A percentile compares a stretch with the other conserved stretches of the same genome.
phyloP scores from a whole-genome alignment of 805 yeast genomes.

The Clavispora vitiphila region DNA sequence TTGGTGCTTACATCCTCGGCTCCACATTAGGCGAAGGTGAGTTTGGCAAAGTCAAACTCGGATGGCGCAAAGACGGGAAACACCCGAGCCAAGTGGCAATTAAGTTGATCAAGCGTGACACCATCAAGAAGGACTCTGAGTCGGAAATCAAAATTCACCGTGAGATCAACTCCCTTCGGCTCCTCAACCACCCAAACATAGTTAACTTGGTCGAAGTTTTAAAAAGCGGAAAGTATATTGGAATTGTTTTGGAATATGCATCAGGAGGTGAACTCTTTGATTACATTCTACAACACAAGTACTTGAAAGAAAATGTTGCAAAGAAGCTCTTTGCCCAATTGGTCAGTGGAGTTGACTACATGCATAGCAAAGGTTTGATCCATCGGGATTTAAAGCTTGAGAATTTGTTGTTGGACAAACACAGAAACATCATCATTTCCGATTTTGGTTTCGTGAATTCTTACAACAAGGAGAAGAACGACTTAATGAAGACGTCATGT shows the following conservation, averaged over 20 bases:
- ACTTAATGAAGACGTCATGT: conserved; percentile 89
- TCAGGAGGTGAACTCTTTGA: conserved; percentile 97
- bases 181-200: conserved; percentile 88
- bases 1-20: conserved; percentile 88
- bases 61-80: conserved; percentile 85
- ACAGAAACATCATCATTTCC: conserved; percentile 78
- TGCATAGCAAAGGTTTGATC: conserved; percentile 75
- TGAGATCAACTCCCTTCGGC: conserved; percentile 85
- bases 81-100: conserved; percentile 87
- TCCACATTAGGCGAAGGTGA: conserved; percentile 97
- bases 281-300: conserved; percentile 80
- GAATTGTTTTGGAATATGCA: conserved; percentile 94
- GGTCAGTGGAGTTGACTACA: conserved; percentile 87
- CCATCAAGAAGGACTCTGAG: conserved; percentile 80
- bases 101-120: conserved; percentile 82
- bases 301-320: conserved; percentile 81
- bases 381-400: conserved; percentile 77
- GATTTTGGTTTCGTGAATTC: conserved; percentile 96
- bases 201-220: conserved; percentile 87
- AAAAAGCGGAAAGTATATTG: conserved; percentile 91
- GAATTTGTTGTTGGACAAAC: conserved; percentile 73
- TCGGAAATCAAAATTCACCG: conserved; percentile 86
- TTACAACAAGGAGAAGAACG: conserved; percentile 52
- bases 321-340: conserved; percentile 87
- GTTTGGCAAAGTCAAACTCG: conserved; percentile 94